phyloP scores from a whole-genome alignment of 2,329 filamentous ascomycete genomes.

The Xylaria sp. region DNA sequence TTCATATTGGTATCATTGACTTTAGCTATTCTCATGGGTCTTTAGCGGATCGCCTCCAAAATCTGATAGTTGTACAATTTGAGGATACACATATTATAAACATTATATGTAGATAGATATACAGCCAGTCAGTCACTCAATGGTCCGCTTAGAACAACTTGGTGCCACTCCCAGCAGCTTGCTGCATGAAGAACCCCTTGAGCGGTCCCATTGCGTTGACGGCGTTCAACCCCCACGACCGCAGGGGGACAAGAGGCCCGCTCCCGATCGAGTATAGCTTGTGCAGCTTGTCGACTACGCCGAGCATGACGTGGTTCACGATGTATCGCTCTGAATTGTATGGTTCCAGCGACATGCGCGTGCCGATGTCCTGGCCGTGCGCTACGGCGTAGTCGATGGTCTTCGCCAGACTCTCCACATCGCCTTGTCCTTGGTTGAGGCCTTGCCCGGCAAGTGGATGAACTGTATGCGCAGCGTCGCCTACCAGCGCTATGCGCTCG shows the following conservation, averaged over 20 bases:
- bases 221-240: constrained; percentile 79
- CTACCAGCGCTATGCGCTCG: constrained; percentile 89
- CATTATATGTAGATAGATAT: constrained; percentile 13
- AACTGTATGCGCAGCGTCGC: constrained; percentile 94
- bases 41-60: background rate
- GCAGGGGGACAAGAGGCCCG: constrained; percentile 81
- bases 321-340: constrained; percentile 86
- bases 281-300: constrained; percentile 88
- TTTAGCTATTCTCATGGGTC: background rate
- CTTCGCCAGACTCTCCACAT: constrained; percentile 80
- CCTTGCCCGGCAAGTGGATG: constrained; percentile 96
- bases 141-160: constrained; percentile 40
- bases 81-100: constrained; percentile 19
- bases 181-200: constrained; percentile 88
- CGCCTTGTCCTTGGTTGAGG: constrained; percentile 90
- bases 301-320: constrained; percentile 81
- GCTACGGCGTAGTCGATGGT: constrained; percentile 80
- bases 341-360: constrained; percentile 77
- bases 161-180: constrained; percentile 65
- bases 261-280: constrained; percentile 86
- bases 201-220: constrained; percentile 79
- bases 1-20: background rate
- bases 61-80: constrained; percentile 13
- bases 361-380: constrained; percentile 89
- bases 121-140: constrained; percentile 1